phyloP scores from a whole-genome alignment of 148 eudicot genomes.

The Drosera capensis region DNA sequence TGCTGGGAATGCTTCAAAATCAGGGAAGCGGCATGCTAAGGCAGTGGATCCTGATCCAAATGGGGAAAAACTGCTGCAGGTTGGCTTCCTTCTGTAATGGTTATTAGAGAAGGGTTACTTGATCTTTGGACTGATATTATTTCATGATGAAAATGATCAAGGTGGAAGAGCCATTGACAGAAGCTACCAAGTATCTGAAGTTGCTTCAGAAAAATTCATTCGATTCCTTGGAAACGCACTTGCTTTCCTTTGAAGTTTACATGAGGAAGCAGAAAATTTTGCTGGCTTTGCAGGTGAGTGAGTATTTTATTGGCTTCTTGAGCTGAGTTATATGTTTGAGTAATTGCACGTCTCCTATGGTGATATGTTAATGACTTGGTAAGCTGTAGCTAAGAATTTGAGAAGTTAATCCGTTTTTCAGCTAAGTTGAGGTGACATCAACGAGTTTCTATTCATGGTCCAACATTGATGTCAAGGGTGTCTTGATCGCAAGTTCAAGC shows the following conservation, averaged over 20 bases:
- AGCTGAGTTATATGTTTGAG: too few relatives aligned
- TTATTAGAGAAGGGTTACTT: not conserved
- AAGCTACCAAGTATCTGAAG: slow-evolving; percentile 87
- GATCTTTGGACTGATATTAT: not conserved
- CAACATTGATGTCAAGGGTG: too few relatives aligned
- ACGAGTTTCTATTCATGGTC: too few relatives aligned
- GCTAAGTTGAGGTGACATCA: too few relatives aligned
- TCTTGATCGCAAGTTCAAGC: too few relatives aligned
- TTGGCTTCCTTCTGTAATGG: slow-evolving; percentile 7
- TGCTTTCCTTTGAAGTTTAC: slow-evolving; percentile 79
- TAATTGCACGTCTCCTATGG: too few relatives aligned
- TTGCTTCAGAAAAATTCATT: slow-evolving; percentile 83
- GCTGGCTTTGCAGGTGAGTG: slow-evolving; percentile 82
- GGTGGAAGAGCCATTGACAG: slow-evolving; percentile 88
- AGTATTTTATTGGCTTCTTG: not conserved
- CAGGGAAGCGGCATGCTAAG: slow-evolving; percentile 63
- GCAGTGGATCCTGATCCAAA: slow-evolving; percentile 88
- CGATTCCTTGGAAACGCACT: slow-evolving; percentile 72
- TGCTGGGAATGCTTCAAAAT: slow-evolving; percentile 47
- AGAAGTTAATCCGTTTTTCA: too few relatives aligned
- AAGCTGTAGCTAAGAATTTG: too few relatives aligned
- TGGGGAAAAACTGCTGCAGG: slow-evolving; percentile 89
- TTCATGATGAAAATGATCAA: slow-evolving; percentile 14
- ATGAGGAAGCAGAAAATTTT: slow-evolving; percentile 81
- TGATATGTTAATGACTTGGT: too few relatives aligned